Evolutionary conservation across 73 alveolate species (phyloP).

Genomic region (Durusdinium trenchii): DNA sequence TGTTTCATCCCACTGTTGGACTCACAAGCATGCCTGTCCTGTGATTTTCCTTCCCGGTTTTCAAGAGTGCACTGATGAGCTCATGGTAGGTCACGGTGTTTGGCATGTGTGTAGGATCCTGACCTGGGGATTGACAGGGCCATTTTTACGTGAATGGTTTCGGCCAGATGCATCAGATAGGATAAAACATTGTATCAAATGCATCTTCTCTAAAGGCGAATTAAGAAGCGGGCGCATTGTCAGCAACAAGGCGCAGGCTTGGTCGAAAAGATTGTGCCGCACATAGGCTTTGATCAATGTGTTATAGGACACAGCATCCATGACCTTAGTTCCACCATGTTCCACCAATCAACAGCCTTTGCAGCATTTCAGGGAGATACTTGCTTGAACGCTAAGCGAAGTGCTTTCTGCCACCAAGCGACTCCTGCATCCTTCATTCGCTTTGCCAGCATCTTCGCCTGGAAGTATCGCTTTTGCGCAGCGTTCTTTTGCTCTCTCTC

Average conservation of each 20-base stretch:
- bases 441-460: slow-evolving; percentile 90
- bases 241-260: slow-evolving; percentile 50
- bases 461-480: neutral
- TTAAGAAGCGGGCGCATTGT: slow-evolving; percentile 59
- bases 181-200: no score
- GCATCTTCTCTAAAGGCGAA: no score
- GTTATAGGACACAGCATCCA: slow-evolving; percentile 95
- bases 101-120: slow-evolving; percentile 54
- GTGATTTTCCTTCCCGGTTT: slow-evolving; percentile 68
- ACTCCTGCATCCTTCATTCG: slow-evolving; percentile 91
- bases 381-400: neutral
- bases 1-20: neutral
- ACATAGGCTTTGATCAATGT: slow-evolving; percentile 79
- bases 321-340: slow-evolving; percentile 19
- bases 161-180: neutral
- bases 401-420: neutral
- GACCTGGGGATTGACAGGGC: neutral
- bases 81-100: slow-evolving; percentile 89
- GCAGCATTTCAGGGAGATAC: neutral
- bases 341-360: neutral
- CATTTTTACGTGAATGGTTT: neutral
- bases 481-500: neutral
- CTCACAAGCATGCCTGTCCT: slow-evolving; percentile 8
- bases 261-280: slow-evolving; percentile 73
- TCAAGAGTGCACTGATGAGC: slow-evolving; percentile 70